Evolutionary conservation across 2,329 filamentous ascomycete genomes (phyloP).

Genomic region (Ceratocystiopsis minuta): DNA sequence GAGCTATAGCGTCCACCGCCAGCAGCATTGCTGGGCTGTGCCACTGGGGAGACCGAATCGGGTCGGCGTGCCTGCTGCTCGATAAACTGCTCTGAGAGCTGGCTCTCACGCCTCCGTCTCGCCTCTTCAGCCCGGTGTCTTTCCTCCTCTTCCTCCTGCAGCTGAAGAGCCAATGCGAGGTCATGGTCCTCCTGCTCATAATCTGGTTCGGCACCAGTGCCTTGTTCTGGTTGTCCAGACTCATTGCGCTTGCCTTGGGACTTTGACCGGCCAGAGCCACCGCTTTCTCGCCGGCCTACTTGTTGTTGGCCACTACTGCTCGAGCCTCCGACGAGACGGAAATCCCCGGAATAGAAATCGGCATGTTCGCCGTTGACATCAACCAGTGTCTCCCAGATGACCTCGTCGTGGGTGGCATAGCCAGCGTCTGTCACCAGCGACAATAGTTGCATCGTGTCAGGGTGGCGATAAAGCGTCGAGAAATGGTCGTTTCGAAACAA

Average conservation of each 20-base stretch:
- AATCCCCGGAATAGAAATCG: constrained; percentile 81
- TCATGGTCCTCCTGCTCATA: constrained; percentile 67
- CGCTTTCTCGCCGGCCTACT: no score
- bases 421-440: constrained; percentile 86
- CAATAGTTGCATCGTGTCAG: constrained; percentile 54
- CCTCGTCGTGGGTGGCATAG: constrained; percentile 70
- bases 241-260: no score
- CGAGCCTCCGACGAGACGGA: constrained; percentile 56
- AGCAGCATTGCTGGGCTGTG: constrained; percentile 10
- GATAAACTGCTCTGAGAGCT: constrained; percentile 52
- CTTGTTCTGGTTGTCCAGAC: constrained; percentile 9
- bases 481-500: constrained; percentile 97
- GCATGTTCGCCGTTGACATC: constrained; percentile 72
- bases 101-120: constrained; percentile 32
- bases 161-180: constrained; percentile 71
- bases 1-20: constrained; percentile 3
- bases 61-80: constrained; percentile 37
- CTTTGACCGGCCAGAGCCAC: no score
- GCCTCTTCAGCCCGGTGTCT: constrained; percentile 45
- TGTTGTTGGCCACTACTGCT: constrained; percentile 11
- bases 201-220: no score
- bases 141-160: constrained; percentile 88
- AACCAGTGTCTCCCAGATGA: constrained; percentile 88
- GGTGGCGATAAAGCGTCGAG: constrained; percentile 80
- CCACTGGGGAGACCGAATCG: constrained; percentile 12